These are phyloP conservation scores for Aspergillus tamarii DNA, from an alignment of 2,329 filamentous ascomycete genomes.

Conservation along the genomic window DNA sequence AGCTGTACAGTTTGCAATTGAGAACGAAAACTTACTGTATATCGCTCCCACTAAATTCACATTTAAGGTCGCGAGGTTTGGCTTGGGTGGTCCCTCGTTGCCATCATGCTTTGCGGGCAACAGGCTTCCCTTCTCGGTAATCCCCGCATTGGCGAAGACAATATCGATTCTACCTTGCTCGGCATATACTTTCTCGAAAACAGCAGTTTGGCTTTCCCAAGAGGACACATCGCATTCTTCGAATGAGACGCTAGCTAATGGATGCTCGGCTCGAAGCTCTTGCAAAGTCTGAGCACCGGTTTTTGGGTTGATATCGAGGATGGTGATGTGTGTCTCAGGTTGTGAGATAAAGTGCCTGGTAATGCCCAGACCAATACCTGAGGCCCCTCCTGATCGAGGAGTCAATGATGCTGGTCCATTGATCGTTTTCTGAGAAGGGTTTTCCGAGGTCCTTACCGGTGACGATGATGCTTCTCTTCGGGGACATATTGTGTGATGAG, in stretches of 20 bases:
- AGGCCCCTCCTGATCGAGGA: background rate
- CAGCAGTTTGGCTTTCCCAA: background rate
- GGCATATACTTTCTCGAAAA: slow-evolving; percentile 18
- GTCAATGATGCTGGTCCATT: background rate
- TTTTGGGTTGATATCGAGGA: background rate
- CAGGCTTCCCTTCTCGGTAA: slow-evolving; percentile 48
- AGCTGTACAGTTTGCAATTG: background rate
- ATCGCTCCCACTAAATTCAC: background rate
- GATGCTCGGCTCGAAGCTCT: background rate
- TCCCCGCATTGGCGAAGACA: slow-evolving; percentile 56
- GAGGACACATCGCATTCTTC: background rate
- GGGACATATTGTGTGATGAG: background rate
- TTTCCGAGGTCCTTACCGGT: background rate
- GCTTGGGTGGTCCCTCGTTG: background rate
- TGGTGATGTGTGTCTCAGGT: background rate
- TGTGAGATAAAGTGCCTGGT: background rate
- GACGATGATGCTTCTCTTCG: background rate
- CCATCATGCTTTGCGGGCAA: slow-evolving; percentile 26
- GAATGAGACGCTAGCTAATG: background rate
- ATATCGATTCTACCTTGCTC: slow-evolving; percentile 47
- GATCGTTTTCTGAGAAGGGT: background rate
- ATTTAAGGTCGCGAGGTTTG: background rate
- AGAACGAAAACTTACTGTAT: background rate
- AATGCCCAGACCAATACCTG: background rate
- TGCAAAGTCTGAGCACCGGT: background rate